phyloP scores from a whole-genome alignment of 1,284 basidiomycete genomes.

The Rugiboletus extremiorientalis region DNA sequence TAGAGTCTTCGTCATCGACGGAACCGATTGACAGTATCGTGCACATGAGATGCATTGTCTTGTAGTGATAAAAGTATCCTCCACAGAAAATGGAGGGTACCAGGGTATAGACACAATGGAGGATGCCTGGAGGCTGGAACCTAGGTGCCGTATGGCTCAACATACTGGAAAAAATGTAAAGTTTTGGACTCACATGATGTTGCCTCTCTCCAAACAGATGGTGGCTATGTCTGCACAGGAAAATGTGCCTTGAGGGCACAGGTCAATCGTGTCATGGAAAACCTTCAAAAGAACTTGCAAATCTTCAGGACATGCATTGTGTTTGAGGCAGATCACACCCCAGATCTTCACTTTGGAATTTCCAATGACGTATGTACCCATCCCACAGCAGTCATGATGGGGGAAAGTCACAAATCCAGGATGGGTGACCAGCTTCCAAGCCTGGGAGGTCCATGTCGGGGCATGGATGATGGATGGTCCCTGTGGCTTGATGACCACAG shows the following conservation, averaged over 20 bases:
- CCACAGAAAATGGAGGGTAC: no score
- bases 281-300: neutral
- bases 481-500: neutral
- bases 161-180: neutral
- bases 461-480: neutral
- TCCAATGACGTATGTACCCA: neutral
- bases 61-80: no score
- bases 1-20: no score
- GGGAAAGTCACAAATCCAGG: neutral
- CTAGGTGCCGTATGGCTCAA: neutral
- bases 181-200: conserved; percentile 15
- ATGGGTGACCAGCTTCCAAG: conserved; percentile 4
- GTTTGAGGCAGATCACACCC: neutral
- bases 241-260: neutral
- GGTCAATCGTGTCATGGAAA: rapidly evolving
- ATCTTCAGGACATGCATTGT: rapidly evolving
- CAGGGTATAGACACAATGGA: conserved; percentile 7
- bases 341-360: conserved; percentile 1
- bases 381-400: conserved; percentile 7
- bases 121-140: conserved; percentile 4
- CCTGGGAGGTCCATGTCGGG: conserved; percentile 1
- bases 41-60: no score
- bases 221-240: neutral
- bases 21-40: no score
- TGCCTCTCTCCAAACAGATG: conserved; percentile 1